Evolutionary conservation across 176 grass and related monocot species (phyloP), one percentile per base, ranked within the genome.

Genomic region (Oryza brachyantha): DNA sequence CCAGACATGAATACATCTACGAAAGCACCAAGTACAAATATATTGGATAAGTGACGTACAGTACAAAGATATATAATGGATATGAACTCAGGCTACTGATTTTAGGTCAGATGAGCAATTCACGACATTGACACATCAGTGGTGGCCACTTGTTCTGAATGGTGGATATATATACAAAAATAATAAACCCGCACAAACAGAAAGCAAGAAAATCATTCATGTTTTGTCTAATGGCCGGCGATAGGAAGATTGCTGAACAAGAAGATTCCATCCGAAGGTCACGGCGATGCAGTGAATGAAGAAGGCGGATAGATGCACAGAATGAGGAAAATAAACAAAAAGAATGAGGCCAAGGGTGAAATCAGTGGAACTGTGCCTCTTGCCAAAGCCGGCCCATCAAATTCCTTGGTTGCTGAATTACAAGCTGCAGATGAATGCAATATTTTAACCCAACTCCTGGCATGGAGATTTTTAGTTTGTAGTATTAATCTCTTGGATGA

Each of bases 391-490:
- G 5, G 55, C 13, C 31, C 50, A 25, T 21, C 39, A 79, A 41
- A n/a, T 50, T 84, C 52, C 69, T 69, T 12, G 14, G 41, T 68
- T 61, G 68, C 27, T 48, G 75, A 79, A 41, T 31, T 79, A 81
- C 11, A 75, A 38, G 29, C 29, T 54, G 69, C 70, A 61, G 80
- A 75, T 61, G 46, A 83, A 78, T 74, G 68, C 22, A 21, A 43
- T 22, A 67, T 67, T 83, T 83, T 52, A 64, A 25, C 37, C 74
- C 66, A 66, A 35, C 66, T 60, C 29, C 38, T 16, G 42, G 22
- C 5, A 63, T 64, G 79, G 35, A 80, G 81, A 82, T 36, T 70
- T 72, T 70, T 72, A 65, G 38, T 82, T 72, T 82, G 38, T 28
- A 12, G 14, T 61, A 70, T 28, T 48, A 74, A 61, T 39, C 38